Evolutionary conservation across 306 rosid species (phyloP).

Genomic region (Macrotyloma uniflorum): DNA sequence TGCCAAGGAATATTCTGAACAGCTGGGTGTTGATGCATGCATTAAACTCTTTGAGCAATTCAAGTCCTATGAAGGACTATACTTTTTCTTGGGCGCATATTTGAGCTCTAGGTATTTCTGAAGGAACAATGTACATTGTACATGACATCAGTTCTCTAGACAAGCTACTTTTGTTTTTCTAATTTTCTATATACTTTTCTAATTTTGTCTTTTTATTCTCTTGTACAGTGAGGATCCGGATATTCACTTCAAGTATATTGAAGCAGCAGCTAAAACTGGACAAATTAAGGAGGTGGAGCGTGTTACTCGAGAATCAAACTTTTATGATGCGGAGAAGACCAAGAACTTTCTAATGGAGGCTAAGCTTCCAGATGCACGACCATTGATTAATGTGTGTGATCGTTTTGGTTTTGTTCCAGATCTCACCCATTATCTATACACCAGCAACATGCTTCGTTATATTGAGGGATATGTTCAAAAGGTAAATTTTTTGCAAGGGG

Average conservation of each 20-base stretch:
- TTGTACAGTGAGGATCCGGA: constrained; percentile 78
- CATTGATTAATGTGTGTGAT: constrained; percentile 82
- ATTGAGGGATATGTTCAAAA: constrained; percentile 89
- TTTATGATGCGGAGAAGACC: constrained; percentile 77
- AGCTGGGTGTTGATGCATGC: constrained; percentile 81
- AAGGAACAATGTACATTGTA: not conserved
- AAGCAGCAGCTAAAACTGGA: constrained; percentile 87
- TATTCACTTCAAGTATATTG: constrained; percentile 83
- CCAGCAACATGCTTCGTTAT: constrained; percentile 81
- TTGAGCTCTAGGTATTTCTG: constrained; percentile 71
- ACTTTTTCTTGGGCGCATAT: constrained; percentile 82
- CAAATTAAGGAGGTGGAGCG: constrained; percentile 88
- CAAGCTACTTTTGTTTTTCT: not conserved
- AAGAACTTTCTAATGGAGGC: constrained; percentile 85
- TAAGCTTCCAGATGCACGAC: constrained; percentile 87
- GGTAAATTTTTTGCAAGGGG: constrained; percentile 57
- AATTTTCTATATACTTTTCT: not conserved
- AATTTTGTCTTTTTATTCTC: not conserved
- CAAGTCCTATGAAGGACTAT: constrained; percentile 83
- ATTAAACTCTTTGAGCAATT: constrained; percentile 82
- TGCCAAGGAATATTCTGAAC: constrained; percentile 87
- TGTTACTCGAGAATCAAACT: constrained; percentile 80
- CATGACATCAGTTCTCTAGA: not conserved
- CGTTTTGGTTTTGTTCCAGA: constrained; percentile 90
- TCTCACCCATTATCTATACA: constrained; percentile 85